A percentile compares a stretch with the other conserved stretches of the same genome.
phyloP scores from a whole-genome alignment of 192 early-diverging fungal genomes.

The Diversispora epigaea region DNA sequence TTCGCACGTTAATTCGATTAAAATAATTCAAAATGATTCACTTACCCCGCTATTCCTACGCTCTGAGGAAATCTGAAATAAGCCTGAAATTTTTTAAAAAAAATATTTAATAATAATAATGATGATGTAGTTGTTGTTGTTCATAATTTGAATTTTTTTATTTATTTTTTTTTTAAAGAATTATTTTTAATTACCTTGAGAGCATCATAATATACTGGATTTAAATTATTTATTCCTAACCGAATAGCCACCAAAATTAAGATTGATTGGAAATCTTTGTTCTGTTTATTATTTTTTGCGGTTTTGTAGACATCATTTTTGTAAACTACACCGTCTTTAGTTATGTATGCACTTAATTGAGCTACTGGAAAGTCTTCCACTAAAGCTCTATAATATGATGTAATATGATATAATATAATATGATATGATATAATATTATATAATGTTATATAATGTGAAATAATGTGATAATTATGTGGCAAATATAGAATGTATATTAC shows the following conservation, averaged over 20 bases:
- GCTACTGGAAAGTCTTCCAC: constrained; percentile 55
- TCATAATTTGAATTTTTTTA: too few species aligned
- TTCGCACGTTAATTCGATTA: too few species aligned
- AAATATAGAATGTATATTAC: background rate
- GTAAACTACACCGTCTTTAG: constrained; percentile 83
- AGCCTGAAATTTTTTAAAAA: constrained; percentile 31
- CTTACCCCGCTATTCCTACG: constrained; percentile 88
- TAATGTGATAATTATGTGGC: background rate
- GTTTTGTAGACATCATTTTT: constrained; percentile 63
- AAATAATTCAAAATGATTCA: background rate
- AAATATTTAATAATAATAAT: background rate
- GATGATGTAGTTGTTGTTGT: background rate
- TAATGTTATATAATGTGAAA: background rate
- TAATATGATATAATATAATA: background rate
- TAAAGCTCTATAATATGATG: constrained; percentile 48
- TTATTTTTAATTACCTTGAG: constrained; percentile 55
- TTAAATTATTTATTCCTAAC: constrained; percentile 87
- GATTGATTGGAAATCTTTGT: constrained; percentile 57
- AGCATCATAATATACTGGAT: constrained; percentile 78
- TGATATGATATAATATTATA: background rate
- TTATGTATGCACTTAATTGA: constrained; percentile 70
- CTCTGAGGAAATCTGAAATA: constrained; percentile 78
- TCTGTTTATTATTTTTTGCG: constrained; percentile 41
- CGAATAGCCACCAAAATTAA: constrained; percentile 85
- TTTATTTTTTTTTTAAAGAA: too few species aligned